phyloP scores from a whole-genome alignment of 1,139 yeast genomes.

The Geotrichum fermentans region DNA sequence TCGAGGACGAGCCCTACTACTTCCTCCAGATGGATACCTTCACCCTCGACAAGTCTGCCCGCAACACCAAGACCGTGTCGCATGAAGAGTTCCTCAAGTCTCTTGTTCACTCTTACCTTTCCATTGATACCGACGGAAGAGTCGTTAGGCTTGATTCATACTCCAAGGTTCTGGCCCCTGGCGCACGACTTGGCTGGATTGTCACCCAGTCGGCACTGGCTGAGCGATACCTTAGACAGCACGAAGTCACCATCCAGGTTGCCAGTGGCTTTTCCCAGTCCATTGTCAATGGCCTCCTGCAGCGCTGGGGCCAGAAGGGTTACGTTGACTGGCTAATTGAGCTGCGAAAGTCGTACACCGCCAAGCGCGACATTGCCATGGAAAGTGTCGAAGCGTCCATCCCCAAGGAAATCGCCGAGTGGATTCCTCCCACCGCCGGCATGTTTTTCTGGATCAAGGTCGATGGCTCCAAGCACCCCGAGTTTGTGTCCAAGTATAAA shows the following conservation, averaged over 20 bases:
- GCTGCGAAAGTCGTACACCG: conserved; percentile 74
- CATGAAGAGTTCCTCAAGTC: conserved; percentile 55
- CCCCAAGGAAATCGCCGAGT: conserved; percentile 53
- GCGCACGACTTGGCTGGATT: conserved; percentile 86
- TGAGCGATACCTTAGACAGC: conserved; percentile 65
- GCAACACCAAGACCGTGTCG: conserved; percentile 29
- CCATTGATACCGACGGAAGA: conserved; percentile 82
- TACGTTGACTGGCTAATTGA: conserved; percentile 86
- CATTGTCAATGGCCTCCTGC: conserved; percentile 55
- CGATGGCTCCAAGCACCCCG: conserved; percentile 78
- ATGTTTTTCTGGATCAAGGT: conserved; percentile 81
- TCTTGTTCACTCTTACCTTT: conserved; percentile 72
- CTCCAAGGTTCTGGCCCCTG: conserved; percentile 92
- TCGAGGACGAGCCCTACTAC: conserved; percentile 94
- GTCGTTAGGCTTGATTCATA: conserved; percentile 86
- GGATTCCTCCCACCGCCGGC: conserved; percentile 69
- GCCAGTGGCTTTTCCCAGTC: conserved; percentile 82
- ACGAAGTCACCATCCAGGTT: conserved; percentile 78
- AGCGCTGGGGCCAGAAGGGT: conserved; percentile 71
- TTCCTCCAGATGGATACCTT: conserved; percentile 82
- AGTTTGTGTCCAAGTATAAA: conserved; percentile 48
- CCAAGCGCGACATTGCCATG: conserved; percentile 71
- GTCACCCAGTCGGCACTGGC: conserved; percentile 64
- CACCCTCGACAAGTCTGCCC: conserved; percentile 42
- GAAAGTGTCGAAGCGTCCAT: conserved; percentile 58